phyloP scores from a whole-genome alignment of 2,329 filamentous ascomycete species.

The Cordyceps tenuipes region DNA sequence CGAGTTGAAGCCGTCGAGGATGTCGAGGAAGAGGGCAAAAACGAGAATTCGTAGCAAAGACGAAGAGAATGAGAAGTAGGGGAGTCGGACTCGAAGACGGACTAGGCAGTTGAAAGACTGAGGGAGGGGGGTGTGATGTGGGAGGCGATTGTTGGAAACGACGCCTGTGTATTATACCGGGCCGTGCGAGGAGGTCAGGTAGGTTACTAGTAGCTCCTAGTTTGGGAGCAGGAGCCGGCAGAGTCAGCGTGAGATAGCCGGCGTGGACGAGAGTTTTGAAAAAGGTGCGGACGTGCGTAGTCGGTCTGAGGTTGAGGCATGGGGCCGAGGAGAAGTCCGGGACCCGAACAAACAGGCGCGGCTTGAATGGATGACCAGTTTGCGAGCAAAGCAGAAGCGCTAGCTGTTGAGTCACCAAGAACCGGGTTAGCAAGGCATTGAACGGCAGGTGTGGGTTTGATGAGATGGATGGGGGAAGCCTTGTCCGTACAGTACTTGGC shows the following conservation, averaged over 20 bases:
- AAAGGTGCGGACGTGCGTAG: not conserved
- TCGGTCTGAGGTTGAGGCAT: not conserved
- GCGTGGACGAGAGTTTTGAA: not conserved
- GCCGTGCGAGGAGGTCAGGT: not conserved
- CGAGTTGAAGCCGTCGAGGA: not conserved
- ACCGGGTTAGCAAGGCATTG: not conserved
- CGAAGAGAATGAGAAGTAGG: not conserved
- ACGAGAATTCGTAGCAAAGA: not conserved
- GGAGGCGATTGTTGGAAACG: not conserved
- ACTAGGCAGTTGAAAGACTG: not conserved
- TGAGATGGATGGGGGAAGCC: not conserved
- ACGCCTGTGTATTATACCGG: not conserved
- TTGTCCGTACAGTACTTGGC: not conserved
- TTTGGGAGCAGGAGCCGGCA: not conserved
- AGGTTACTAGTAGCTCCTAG: too few relatives aligned
- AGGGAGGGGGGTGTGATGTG: not conserved
- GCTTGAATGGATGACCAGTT: not conserved
- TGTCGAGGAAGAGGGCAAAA: not conserved
- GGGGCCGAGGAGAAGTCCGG: conserved; percentile 2
- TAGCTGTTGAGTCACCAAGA: not conserved
- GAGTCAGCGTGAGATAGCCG: not conserved
- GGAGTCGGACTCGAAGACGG: not conserved
- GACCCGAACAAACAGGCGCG: not conserved
- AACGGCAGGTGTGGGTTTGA: not conserved
- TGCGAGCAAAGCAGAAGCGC: not conserved